Conservation (phyloP, 179 eudicot species). For the Silene vulgaris region DNA sequence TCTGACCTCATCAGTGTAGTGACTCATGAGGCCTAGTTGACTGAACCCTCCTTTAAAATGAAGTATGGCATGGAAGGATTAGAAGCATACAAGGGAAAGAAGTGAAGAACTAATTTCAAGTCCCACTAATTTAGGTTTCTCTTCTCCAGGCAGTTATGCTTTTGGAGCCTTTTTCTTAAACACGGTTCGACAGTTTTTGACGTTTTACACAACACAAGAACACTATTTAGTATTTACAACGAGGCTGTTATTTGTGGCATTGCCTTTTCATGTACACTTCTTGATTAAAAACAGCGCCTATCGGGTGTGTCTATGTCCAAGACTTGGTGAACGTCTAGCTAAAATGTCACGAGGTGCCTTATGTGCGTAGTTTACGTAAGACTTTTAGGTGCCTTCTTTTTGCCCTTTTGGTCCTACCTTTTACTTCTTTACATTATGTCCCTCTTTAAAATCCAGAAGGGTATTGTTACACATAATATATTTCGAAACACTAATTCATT, state of each 20-base stretch:
- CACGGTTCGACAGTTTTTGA: constrained; percentile 6
- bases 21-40: background rate
- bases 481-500: too few species aligned
- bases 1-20: background rate
- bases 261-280: background rate
- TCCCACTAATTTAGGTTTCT: constrained; percentile 4
- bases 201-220: too few species aligned
- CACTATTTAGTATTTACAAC: background rate
- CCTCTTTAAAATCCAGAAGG: too few species aligned
- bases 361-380: background rate
- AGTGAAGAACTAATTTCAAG: background rate
- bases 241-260: background rate
- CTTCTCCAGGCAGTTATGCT: background rate
- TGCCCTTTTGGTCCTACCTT: too few species aligned
- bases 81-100: background rate
- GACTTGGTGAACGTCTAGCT: background rate
- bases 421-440: too few species aligned
- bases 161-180: background rate
- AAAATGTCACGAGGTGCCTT: background rate
- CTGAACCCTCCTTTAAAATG: background rate
- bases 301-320: background rate
- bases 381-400: too few species aligned
- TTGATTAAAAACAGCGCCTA: background rate
- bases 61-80: background rate
- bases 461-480: too few species aligned